phyloP scores from a whole-genome alignment of 179 eudicot genomes.

The Nepenthes alata region DNA sequence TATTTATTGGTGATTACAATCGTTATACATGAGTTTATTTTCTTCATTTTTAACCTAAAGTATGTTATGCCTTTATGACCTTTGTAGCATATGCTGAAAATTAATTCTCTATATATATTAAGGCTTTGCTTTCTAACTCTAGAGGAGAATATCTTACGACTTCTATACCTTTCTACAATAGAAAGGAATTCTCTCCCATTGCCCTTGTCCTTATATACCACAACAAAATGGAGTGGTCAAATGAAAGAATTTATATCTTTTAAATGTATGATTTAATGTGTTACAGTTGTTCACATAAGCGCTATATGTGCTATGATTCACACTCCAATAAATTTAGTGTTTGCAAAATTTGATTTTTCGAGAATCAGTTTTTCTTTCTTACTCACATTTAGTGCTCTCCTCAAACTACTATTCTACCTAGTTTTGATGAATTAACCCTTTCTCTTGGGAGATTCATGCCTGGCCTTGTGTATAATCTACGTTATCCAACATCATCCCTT shows the following conservation, averaged over 20 bases:
- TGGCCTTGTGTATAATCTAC: neutral
- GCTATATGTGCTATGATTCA: constrained; percentile 6
- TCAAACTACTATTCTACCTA: neutral
- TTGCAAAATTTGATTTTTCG: neutral
- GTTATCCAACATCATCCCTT: neutral
- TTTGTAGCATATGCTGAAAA: neutral
- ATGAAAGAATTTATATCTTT: constrained; percentile 1
- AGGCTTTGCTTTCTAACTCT: constrained; percentile 6
- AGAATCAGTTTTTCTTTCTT: neutral
- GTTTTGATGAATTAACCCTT: neutral
- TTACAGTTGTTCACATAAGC: constrained; percentile 3
- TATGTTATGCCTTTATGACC: neutral
- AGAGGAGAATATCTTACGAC: constrained; percentile 8
- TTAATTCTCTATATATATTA: constrained; percentile 4
- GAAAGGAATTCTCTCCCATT: constrained; percentile 1
- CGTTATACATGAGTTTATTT: constrained; percentile 2
- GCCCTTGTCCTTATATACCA: neutral
- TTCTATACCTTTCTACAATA: constrained; percentile 2
- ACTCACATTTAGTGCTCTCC: neutral
- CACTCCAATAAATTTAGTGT: neutral
- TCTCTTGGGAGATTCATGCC: neutral
- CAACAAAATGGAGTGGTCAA: neutral
- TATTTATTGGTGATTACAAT: constrained; percentile 1
- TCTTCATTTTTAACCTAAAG: neutral
- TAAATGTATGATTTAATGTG: neutral